Evolutionary conservation across 2,329 filamentous ascomycete species (phyloP).

Genomic region (Sclerotinia sclerotiorum): DNA sequence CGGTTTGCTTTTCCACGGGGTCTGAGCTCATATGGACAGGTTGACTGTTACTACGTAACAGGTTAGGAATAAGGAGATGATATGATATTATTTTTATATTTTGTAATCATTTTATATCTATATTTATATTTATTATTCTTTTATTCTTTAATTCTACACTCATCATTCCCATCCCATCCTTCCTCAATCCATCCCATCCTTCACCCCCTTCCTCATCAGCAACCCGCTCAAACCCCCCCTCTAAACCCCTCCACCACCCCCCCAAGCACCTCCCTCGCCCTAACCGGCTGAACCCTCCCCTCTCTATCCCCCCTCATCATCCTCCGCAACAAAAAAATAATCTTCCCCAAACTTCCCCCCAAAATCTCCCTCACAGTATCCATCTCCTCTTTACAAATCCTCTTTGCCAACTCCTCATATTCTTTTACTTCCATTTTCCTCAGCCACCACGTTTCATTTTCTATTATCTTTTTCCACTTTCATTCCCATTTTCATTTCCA

Average conservation of each 20-base stretch:
- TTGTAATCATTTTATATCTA: too few species aligned
- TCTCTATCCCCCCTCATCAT: conserved; percentile 63
- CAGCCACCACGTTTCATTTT: conserved; percentile 55
- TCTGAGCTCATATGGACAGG: too few species aligned
- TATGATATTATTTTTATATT: too few species aligned
- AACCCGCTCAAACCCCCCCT: conserved; percentile 45
- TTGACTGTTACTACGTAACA: too few species aligned
- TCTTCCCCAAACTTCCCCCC: conserved; percentile 62
- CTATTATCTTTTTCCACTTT: conserved; percentile 47
- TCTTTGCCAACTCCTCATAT: conserved; percentile 55
- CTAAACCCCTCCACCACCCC: conserved; percentile 1
- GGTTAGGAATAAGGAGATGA: too few species aligned
- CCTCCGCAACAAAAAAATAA: conserved; percentile 67
- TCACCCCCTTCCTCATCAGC: neutral
- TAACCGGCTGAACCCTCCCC: conserved; percentile 60
- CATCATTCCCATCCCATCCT: too few species aligned
- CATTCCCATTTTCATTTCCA: too few species aligned
- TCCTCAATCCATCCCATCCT: neutral
- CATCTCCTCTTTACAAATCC: conserved; percentile 51
- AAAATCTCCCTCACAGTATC: conserved; percentile 60
- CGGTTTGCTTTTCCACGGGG: too few species aligned
- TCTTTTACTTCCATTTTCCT: conserved; percentile 54
- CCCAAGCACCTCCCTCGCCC: conserved; percentile 54
- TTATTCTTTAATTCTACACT: too few species aligned
- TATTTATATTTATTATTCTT: too few species aligned